Conservation (phyloP, 1,284 basidiomycete species). For the Mycosarcoma maydis region DNA sequence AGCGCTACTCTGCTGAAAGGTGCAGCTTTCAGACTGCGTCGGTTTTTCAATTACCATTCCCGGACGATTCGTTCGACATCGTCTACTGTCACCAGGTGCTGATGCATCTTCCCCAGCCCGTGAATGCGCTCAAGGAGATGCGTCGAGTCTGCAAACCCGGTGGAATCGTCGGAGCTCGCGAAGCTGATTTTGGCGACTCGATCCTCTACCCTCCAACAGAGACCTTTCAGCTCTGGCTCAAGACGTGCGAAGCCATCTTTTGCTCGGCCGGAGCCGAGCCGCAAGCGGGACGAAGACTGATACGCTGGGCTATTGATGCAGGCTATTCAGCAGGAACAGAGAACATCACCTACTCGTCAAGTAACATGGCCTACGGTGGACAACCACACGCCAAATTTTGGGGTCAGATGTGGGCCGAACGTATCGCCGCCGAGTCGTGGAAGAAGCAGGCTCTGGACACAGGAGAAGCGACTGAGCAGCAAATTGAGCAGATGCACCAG, state of each 20-base stretch:
- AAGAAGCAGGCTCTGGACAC: conserved; percentile 23
- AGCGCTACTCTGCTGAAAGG: conserved; percentile 1
- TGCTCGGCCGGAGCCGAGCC: conserved; percentile 32
- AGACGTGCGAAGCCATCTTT: conserved; percentile 11
- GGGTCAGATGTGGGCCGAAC: conserved; percentile 36
- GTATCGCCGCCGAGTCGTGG: conserved; percentile 21
- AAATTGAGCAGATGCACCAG: conserved; percentile 15
- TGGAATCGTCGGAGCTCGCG: conserved; percentile 30
- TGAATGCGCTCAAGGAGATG: conserved; percentile 33
- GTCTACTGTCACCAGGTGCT: conserved; percentile 42
- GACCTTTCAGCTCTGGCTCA: conserved; percentile 16
- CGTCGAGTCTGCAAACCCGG: conserved; percentile 32
- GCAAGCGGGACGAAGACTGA: conserved; percentile 28
- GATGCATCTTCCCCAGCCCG: conserved; percentile 25
- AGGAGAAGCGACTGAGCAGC: conserved; percentile 5
- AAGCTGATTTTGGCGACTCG: conserved; percentile 18
- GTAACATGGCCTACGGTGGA: conserved; percentile 28
- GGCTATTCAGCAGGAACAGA: conserved; percentile 12
- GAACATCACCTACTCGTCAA: conserved; percentile 30
- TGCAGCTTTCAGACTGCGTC: conserved; percentile 27
- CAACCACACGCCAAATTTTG: conserved; percentile 25
- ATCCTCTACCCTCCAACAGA: conserved; percentile 14
- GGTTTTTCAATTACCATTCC: conserved; percentile 24
- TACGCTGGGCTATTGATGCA: conserved; percentile 33
- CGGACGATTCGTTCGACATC: conserved; percentile 28